A percentile compares a stretch with the other conserved stretches of the same genome.
phyloP scores from a whole-genome alignment of 805 yeast species.

The Ogataea dorogensis region DNA sequence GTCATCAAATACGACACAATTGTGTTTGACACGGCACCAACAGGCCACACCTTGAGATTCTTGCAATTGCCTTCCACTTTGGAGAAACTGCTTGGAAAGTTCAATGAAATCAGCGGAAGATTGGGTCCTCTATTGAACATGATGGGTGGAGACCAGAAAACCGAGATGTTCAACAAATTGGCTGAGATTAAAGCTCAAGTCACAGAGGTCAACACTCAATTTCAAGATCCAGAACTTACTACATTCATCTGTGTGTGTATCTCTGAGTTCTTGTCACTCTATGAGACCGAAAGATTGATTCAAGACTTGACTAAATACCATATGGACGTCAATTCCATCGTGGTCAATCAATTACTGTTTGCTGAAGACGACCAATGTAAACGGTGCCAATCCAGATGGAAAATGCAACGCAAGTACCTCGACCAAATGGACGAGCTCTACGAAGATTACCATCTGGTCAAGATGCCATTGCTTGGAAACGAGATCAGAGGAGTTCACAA shows the following conservation, averaged over 20 bases:
- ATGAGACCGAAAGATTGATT: slow-evolving; percentile 96
- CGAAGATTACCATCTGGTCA: slow-evolving; percentile 94
- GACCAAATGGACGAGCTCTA: slow-evolving; percentile 95
- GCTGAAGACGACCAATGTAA: slow-evolving; percentile 83
- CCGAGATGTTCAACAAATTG: slow-evolving; percentile 75
- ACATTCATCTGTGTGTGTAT: slow-evolving; percentile 97
- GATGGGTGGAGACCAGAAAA: slow-evolving; percentile 60
- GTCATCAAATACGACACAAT: slow-evolving; percentile 72
- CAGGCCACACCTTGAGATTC: slow-evolving; percentile 96
- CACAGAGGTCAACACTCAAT: slow-evolving; percentile 87
- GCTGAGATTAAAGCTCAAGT: slow-evolving; percentile 79
- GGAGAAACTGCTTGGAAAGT: slow-evolving; percentile 81
- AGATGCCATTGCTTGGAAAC: slow-evolving; percentile 91
- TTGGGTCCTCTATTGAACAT: slow-evolving; percentile 91
- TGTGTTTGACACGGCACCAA: slow-evolving; percentile 99
- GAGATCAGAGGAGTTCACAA: slow-evolving; percentile 94
- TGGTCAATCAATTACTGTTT: slow-evolving; percentile 88
- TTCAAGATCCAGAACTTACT: slow-evolving; percentile 93
- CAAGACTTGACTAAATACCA: slow-evolving; percentile 93
- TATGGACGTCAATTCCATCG: slow-evolving; percentile 95
- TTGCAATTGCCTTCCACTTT: slow-evolving; percentile 91
- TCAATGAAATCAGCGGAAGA: slow-evolving; percentile 79
- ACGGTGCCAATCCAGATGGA: slow-evolving; percentile 89
- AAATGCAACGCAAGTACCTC: slow-evolving; percentile 92
- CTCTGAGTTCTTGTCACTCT: slow-evolving; percentile 91